Base-by-base conservation (phyloP, 176 grass and related monocot genomes). In the Hsuehochloa calcarea region DNA sequence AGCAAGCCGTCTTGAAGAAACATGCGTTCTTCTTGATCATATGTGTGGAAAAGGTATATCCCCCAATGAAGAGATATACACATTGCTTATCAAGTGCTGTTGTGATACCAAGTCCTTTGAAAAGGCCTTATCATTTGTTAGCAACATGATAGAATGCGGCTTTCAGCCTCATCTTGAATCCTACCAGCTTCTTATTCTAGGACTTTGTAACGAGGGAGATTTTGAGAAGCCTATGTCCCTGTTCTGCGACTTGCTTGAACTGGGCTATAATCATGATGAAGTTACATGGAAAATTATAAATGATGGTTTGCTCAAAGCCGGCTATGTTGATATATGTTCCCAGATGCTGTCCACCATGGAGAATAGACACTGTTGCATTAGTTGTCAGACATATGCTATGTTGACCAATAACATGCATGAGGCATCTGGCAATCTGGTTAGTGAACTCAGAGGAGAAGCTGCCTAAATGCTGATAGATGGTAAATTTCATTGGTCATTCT, bases 271-370 rank as follows among this genome's bases (percentile, higher is more conserved):
- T 82, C 82, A 89, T 58, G 89, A 94, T 92, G 95, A 97, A 85
- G 75, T 97, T 83, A 87, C 82, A 65, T 94, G 92, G 92, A 92
- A 92, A 75, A 92, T 97, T 92, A 68, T 97, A 60, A 97, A 89
- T 72, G 92, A 92, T 65, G 90, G 88, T 78, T 80, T 97, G 52
- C 68, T 94, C 26, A 80, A 84, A 84, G 85, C 62, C 68, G 95
- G 95, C 12, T 76, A 89, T 82, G 86, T 91, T 25, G 75, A 90
- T 85, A 62, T 88, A 76, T 97, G 86, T 50, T 87, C 82, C 58
- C 74, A 94, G 27, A 82, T 94, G 86, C 51, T 97, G 49, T 92
- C 88, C 44, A 31, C 76, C 70, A 94, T 97, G 95, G 84, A 92
- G 64, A 86, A 84, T 66, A 91, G n/a, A 29, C 74, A 89, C 16